These are phyloP conservation scores for Plantago elongata DNA, from an alignment of 257 asterid species.

Conservation along the genomic window DNA sequence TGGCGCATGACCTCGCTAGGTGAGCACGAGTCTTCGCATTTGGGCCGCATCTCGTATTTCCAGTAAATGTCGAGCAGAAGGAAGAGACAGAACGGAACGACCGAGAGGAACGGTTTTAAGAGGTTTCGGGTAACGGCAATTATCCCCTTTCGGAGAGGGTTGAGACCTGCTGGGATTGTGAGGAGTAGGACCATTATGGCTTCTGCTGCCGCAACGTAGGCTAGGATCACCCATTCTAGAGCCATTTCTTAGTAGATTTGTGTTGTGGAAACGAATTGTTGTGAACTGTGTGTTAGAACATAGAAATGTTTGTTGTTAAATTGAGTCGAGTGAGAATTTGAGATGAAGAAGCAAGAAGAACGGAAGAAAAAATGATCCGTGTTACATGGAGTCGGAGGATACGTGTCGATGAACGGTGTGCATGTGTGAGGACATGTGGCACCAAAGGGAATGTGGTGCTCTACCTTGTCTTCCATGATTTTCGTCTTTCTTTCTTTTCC, in stretches of 20 bases:
- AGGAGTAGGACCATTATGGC: conserved; percentile 47
- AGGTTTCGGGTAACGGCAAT: conserved; percentile 31
- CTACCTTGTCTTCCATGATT: no score
- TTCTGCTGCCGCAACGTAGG: conserved; percentile 45
- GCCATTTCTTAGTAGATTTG: conserved; percentile 28
- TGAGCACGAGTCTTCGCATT: conserved; percentile 33
- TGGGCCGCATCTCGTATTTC: conserved; percentile 51
- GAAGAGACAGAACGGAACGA: conserved; percentile 43
- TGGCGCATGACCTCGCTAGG: conserved; percentile 37
- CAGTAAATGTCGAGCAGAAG: conserved; percentile 51
- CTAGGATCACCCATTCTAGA: conserved; percentile 53
- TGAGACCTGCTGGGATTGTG: conserved; percentile 26
- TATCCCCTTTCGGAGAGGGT: conserved; percentile 39
- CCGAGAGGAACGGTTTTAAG: conserved; percentile 41
- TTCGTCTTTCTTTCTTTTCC: no score
- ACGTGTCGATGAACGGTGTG: no score
- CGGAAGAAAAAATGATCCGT: no score
- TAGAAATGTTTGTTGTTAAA: not conserved
- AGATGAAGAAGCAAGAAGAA: no score
- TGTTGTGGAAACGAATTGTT: not conserved
- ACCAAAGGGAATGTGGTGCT: no score
- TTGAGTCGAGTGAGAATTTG: not conserved
- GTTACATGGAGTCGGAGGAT: no score
- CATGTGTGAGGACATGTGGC: no score
- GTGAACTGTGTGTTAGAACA: not conserved